phyloP scores from a whole-genome alignment of 176 grass and related monocot species.

The Musa itinerans region DNA sequence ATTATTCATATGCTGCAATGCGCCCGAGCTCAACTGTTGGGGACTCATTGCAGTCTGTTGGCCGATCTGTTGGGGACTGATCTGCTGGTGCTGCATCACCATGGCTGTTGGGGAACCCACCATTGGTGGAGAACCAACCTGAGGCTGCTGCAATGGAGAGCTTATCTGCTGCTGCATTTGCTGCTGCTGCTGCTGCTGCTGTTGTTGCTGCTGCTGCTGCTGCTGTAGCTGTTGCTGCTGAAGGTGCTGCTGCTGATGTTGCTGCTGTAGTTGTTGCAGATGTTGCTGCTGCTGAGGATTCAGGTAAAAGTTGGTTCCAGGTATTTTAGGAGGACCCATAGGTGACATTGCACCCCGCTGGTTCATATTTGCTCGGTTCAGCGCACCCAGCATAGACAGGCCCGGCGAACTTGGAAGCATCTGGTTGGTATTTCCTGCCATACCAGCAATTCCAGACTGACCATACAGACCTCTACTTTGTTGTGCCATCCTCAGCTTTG shows the following conservation, averaged over 20 bases:
- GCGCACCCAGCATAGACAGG: slow-evolving; percentile 56
- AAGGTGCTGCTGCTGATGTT: slow-evolving; percentile 17
- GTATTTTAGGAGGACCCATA: slow-evolving; percentile 92
- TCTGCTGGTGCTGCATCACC: slow-evolving; percentile 66
- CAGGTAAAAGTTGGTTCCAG: slow-evolving; percentile 53
- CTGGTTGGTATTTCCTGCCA: slow-evolving; percentile 57
- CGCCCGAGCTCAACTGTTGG: slow-evolving; percentile 65
- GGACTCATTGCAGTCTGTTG: slow-evolving; percentile 69
- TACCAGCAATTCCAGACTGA: slow-evolving; percentile 56
- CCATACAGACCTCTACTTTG: slow-evolving; percentile 52
- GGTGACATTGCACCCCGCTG: slow-evolving; percentile 55
- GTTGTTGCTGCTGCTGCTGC: slow-evolving; percentile 33
- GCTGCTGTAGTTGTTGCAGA: slow-evolving; percentile 20
- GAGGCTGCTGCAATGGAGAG: slow-evolving; percentile 44
- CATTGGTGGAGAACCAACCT: slow-evolving; percentile 49
- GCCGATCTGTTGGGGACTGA: slow-evolving; percentile 70
- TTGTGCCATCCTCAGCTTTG: slow-evolving; percentile 53
- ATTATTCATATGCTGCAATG: slow-evolving; percentile 57
- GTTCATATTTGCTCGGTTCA: slow-evolving; percentile 60
- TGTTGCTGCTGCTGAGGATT: slow-evolving; percentile 44
- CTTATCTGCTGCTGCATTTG: slow-evolving; percentile 34
- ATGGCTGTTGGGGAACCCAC: slow-evolving; percentile 32
- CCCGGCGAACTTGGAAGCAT: slow-evolving; percentile 50
- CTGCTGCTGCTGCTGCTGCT: background rate
- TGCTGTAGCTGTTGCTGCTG: slow-evolving; percentile 27